Evolutionary conservation across 2,329 filamentous ascomycete genomes (phyloP).

Genomic region (Rugonectria rugulosa): DNA sequence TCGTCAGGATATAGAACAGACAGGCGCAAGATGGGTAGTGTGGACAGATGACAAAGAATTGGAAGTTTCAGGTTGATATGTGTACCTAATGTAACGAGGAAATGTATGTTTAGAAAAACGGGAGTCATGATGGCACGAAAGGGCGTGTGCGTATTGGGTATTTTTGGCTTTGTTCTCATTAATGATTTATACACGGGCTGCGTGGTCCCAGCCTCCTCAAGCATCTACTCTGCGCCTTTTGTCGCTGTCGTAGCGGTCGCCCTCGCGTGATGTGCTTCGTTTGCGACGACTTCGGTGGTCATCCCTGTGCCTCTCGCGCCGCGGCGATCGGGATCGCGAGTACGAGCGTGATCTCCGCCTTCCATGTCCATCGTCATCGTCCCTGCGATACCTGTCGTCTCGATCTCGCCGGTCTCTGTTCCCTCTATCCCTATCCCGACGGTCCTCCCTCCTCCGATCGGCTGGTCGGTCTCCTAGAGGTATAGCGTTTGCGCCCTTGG

Average conservation of each 20-base stretch:
- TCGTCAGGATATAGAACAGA: constrained; percentile 72
- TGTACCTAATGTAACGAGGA: constrained; percentile 31
- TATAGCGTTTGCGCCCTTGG: constrained; percentile 73
- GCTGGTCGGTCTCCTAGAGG: constrained; percentile 70
- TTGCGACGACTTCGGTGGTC: constrained; percentile 61
- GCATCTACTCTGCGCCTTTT: constrained; percentile 66
- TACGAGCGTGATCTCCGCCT: constrained; percentile 43
- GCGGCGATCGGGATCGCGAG: constrained; percentile 63
- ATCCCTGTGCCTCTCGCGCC: constrained; percentile 51
- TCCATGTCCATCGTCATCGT: constrained; percentile 25
- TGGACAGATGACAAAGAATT: not conserved
- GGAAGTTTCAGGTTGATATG: not conserved
- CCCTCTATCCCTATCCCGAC: not conserved
- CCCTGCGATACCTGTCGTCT: constrained; percentile 39
- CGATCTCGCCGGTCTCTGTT: constrained; percentile 33
- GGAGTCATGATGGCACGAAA: constrained; percentile 14
- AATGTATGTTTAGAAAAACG: constrained; percentile 17
- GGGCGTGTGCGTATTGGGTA: constrained; percentile 29
- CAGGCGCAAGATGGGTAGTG: not conserved
- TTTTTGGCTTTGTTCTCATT: constrained; percentile 29
- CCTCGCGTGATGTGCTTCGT: constrained; percentile 63
- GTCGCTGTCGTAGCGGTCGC: constrained; percentile 62
- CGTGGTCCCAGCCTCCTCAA: constrained; percentile 33
- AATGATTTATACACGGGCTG: constrained; percentile 29
- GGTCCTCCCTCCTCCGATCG: constrained; percentile 39